Percentiles rank a stretch among this genome's conserved stretches.
Evolutionary conservation across 495 filamentous ascomycete species (phyloP).

Genomic region (Lophiostoma macrostomum): DNA sequence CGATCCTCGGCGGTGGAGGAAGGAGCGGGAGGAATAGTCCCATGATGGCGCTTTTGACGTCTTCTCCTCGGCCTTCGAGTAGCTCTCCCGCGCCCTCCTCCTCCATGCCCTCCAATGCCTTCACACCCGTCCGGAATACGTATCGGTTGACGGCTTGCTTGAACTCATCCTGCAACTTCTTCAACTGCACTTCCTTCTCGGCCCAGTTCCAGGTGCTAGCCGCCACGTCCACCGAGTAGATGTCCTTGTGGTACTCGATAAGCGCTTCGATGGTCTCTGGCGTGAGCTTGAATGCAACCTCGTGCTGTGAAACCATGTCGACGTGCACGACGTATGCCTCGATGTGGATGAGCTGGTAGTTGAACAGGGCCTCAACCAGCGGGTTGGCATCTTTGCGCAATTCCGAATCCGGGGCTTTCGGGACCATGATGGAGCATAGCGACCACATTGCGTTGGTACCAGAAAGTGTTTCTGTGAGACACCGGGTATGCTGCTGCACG

Average conservation of each 20-base stretch:
- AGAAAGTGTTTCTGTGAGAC: slow-evolving; percentile 93
- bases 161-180: slow-evolving; percentile 97
- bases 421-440: slow-evolving; percentile 86
- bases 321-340: slow-evolving; percentile 99
- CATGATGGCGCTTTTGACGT: slow-evolving; percentile 86
- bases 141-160: slow-evolving; percentile 97
- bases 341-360: slow-evolving; percentile 90
- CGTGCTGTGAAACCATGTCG: slow-evolving; percentile 96
- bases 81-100: slow-evolving; percentile 96
- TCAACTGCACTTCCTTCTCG: slow-evolving; percentile 92
- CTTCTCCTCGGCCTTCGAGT: slow-evolving; percentile 85
- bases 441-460: slow-evolving; percentile 93
- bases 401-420: slow-evolving; percentile 86
- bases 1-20: slow-evolving; percentile 86
- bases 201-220: slow-evolving; percentile 93
- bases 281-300: slow-evolving; percentile 98
- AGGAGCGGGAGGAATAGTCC: slow-evolving; percentile 83
- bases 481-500: slow-evolving; percentile 92
- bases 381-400: slow-evolving; percentile 82
- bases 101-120: slow-evolving; percentile 91
- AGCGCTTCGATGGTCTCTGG: slow-evolving; percentile 92
- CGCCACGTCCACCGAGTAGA: slow-evolving; percentile 87
- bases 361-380: slow-evolving; percentile 85
- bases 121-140: slow-evolving; percentile 85
- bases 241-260: slow-evolving; percentile 94